phyloP scores from a whole-genome alignment of 306 rosid genomes.

The Luffa acutangula region DNA sequence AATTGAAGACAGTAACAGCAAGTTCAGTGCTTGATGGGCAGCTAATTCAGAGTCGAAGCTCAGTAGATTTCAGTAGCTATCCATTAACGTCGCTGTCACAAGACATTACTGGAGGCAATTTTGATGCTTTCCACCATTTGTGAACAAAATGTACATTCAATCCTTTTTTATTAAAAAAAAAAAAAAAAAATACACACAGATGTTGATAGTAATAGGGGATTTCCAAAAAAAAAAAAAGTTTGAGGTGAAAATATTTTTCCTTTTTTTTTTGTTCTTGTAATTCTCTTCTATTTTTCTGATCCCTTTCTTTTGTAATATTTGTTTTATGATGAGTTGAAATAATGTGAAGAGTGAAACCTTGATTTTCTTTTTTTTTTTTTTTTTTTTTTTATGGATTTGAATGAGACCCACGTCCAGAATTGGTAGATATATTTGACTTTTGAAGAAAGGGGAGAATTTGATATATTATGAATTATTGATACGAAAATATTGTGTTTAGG shows the following conservation, averaged over 20 bases:
- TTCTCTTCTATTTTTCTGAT: not conserved
- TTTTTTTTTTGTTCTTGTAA: not conserved
- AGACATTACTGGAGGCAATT: slow-evolving; percentile 57
- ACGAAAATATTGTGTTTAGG: no score
- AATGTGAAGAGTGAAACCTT: not conserved
- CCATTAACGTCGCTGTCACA: slow-evolving; percentile 72
- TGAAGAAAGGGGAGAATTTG: not conserved
- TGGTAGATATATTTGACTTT: not conserved
- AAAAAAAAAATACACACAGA: slow-evolving; percentile 24
- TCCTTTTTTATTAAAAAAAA: not conserved
- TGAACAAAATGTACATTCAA: slow-evolving; percentile 36
- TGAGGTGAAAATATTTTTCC: not conserved
- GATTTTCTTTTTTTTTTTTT: not conserved
- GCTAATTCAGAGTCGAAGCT: slow-evolving; percentile 31
- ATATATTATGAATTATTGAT: not conserved
- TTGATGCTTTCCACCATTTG: slow-evolving; percentile 72
- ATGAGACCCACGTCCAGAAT: not conserved
- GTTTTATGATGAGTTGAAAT: not conserved
- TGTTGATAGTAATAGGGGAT: slow-evolving; percentile 49
- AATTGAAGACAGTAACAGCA: slow-evolving; percentile 24
- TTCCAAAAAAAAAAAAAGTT: not conserved
- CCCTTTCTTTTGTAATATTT: slow-evolving; percentile 2
- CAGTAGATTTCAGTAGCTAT: slow-evolving; percentile 65
- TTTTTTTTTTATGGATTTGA: not conserved
- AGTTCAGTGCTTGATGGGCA: slow-evolving; percentile 43